These are phyloP conservation scores for Akanthomyces uredinophilus DNA, from an alignment of 2,329 filamentous ascomycete genomes.

Conservation along the genomic window DNA sequence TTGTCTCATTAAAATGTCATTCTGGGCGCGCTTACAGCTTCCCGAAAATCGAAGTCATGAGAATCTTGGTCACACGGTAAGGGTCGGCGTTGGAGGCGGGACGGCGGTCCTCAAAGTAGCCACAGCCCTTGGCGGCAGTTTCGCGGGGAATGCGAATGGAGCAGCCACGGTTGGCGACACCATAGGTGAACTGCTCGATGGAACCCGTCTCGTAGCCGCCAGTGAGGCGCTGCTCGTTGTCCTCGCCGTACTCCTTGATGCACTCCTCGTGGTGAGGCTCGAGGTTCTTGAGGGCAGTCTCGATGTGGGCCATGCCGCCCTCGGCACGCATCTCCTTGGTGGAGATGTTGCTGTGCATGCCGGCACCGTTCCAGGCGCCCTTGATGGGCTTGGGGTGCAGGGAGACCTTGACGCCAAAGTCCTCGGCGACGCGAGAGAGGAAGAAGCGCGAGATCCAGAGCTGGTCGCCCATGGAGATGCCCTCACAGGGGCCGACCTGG, in stretches of 20 bases:
- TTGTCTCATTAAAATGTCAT: neutral
- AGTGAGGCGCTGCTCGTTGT: constrained; percentile 90
- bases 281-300: constrained; percentile 78
- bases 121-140: constrained; percentile 79
- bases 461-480: constrained; percentile 91
- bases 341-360: constrained; percentile 91
- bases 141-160: constrained; percentile 90
- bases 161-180: constrained; percentile 91
- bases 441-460: constrained; percentile 86
- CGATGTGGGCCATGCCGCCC: constrained; percentile 93
- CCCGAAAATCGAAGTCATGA: constrained; percentile 62
- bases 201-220: constrained; percentile 89
- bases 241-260: constrained; percentile 92
- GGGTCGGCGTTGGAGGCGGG: constrained; percentile 83
- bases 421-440: constrained; percentile 84
- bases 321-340: constrained; percentile 83
- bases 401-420: constrained; percentile 93
- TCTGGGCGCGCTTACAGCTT: constrained; percentile 22
- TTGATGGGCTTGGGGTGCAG: constrained; percentile 93
- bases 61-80: constrained; percentile 75
- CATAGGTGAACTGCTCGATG: constrained; percentile 91
- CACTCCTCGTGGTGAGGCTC: constrained; percentile 73
- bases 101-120: constrained; percentile 86
- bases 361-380: constrained; percentile 91
- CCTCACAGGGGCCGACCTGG: constrained; percentile 86